phyloP scores from a whole-genome alignment of 2,329 filamentous ascomycete species.

The Aquanectria penicillioides region DNA sequence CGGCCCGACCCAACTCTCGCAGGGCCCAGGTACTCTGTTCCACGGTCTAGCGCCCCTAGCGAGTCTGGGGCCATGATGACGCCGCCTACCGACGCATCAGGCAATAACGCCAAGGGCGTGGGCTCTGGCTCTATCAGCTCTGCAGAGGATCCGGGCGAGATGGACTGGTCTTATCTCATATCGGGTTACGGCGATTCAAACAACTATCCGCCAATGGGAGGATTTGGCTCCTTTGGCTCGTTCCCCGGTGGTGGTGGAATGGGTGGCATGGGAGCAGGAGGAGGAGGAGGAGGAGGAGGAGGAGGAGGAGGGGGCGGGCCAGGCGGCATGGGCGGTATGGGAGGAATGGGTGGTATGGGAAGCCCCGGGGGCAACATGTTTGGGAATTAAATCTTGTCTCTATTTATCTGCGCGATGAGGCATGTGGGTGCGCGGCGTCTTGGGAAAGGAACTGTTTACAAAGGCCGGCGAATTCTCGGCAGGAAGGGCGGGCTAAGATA shows the following conservation, averaged over 20 bases:
- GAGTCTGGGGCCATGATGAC: slow-evolving; percentile 46
- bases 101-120: slow-evolving; percentile 19
- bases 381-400: slow-evolving; percentile 29
- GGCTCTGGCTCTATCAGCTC: slow-evolving; percentile 34
- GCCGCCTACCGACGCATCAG: slow-evolving; percentile 39
- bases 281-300: slow-evolving; percentile 38
- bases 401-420: background rate
- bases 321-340: slow-evolving; percentile 32
- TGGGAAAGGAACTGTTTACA: background rate
- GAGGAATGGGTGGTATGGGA: slow-evolving; percentile 33
- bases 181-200: slow-evolving; percentile 51
- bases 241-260: slow-evolving; percentile 32
- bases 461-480: background rate
- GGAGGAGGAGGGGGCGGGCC: slow-evolving; percentile 15
- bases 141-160: slow-evolving; percentile 47
- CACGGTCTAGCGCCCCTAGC: slow-evolving; percentile 32
- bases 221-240: slow-evolving; percentile 42
- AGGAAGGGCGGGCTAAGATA: background rate
- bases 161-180: slow-evolving; percentile 62
- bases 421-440: slow-evolving; percentile 3
- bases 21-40: slow-evolving; percentile 39
- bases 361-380: slow-evolving; percentile 42
- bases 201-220: slow-evolving; percentile 43
- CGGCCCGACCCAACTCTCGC: slow-evolving; percentile 34
- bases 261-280: slow-evolving; percentile 18